Conservation (phyloP, 1,139 yeast genomes). For the Hemisphaericaspora xylanilytica region DNA sequence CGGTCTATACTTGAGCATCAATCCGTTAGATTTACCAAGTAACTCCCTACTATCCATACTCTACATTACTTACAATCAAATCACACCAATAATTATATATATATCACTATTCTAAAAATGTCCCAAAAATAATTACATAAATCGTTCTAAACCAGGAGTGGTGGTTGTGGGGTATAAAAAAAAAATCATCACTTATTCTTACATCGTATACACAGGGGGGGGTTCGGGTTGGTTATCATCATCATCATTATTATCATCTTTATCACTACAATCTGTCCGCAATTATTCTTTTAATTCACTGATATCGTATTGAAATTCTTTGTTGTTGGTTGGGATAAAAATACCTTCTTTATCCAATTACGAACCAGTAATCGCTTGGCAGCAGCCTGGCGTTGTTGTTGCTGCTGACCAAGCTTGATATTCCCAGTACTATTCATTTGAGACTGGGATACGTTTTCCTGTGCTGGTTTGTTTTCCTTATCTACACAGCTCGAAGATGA, state of each 20-base stretch:
- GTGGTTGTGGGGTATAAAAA: too few species aligned
- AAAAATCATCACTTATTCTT: too few species aligned
- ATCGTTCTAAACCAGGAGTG: too few species aligned
- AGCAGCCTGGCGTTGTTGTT: background rate
- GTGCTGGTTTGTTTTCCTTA: background rate
- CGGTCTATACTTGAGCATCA: too few species aligned
- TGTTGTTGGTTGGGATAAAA: background rate
- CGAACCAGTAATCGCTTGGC: background rate
- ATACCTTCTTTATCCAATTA: background rate
- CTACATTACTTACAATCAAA: too few species aligned
- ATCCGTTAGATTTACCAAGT: too few species aligned
- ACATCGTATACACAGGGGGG: too few species aligned
- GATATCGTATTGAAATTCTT: background rate
- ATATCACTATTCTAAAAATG: too few species aligned
- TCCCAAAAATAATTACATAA: too few species aligned
- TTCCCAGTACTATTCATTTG: conserved; percentile 3
- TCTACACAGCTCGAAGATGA: conserved; percentile 1
- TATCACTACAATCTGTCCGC: background rate
- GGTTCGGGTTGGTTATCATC: background rate
- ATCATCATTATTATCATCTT: background rate
- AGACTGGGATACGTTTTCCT: background rate
- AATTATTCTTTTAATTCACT: background rate
- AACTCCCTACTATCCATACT: too few species aligned
- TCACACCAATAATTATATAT: too few species aligned
- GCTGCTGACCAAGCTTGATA: conserved; percentile 9